Base-by-base conservation (phyloP, 1,284 basidiomycete genomes). In the Marasmius oreades region DNA sequence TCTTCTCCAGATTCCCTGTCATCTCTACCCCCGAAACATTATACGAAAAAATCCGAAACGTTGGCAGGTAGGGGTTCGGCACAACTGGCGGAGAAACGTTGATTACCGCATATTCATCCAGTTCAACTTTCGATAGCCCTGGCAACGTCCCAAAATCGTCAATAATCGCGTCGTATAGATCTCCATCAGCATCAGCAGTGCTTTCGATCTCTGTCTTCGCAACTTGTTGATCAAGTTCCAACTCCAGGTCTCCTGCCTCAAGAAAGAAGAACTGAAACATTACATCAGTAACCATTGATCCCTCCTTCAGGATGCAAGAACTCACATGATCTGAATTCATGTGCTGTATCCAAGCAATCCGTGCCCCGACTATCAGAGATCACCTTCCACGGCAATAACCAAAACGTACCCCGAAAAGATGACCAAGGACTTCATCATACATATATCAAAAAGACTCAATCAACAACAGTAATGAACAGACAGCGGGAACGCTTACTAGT, bases 11-110 rank as follows among this genome's bases (percentile, higher is more conserved):
- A 18, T 65, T 59, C 58, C 57, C 62, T 34, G 67, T 69, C 36
- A 62, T 57, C 43, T 61, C 63, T 10, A 66, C 69, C 12, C 77
- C 80, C 1, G 85, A 84, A 31, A 83, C 74, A 66, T 93, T 93
- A 76, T 92, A 92, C 63, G 84, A 82, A 75, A 86, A 96, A 2
- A 96, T 78, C 59, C 94, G 77, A 62, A 95, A 85, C 10, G 87
- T 82, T 1, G 95, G 93, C 46, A 91, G 72, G 70, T 91, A 96
- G 18, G 84, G 84, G 51, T 93, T 93, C n/a, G 94, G 94, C 55
- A 96, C 88, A 28, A 95, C 84, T 43, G 88, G 83, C 7, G 92
- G 89, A 36, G 82, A 81, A 31, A 92, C 87, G 66, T 92, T 92
- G 61, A 93, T 80, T 22, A 90, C 84, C 3, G 80, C 82, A 64